Base-by-base conservation (phyloP, 805 yeast species). In the Saturnispora serradocipensis region DNA sequence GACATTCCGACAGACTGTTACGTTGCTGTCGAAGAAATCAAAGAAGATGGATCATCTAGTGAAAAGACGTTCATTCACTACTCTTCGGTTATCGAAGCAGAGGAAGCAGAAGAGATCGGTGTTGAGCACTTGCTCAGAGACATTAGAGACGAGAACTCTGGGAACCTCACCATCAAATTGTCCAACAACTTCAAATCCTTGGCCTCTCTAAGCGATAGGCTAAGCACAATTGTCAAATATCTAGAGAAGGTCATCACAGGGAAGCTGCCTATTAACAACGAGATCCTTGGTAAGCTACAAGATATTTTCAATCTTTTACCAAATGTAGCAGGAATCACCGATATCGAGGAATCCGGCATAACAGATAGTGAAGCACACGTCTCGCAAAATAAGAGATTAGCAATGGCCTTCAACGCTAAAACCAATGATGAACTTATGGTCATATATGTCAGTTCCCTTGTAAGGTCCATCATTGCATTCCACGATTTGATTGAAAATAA, bases 81-180 rank as follows among this genome's bases (percentile, higher is more conserved):
- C 30, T 97, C 98, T 10, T 87, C 97, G 13, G 74, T 80, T 28
- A 88, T 95, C 57, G 91, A 87, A 65, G 99, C 99, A 3, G 99
- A 93, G 65, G 99, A 93, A 66, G 99, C 99, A 9, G 99, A 93
- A 70, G 99, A 93, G 69, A 93, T 93, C 59, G 99, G 99, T 56
- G 99, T 93, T 13, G 99, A 93, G 68, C 99, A 93, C 67, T 71
- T 93, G 54, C 71, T 93, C 54, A 82, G 98, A 63, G 99, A 93
- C 63, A 88, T 89, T 24, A 81, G 97, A 62, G 97, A 91, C 65
- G 97, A 90, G 61, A 97, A 98, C 9, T 95, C 96, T 13, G 99
- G 99, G 9, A 84, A 84, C 46, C 76, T 93, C 54, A 84, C 97
- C 2, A 80, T 90, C 49, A 81, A 84, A 64, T 81, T 93, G 50